A percentile compares a stretch with the other conserved stretches of the same genome.
Conservation (phyloP, 306 rosid genomes). For the Sophora flavescens region DNA sequence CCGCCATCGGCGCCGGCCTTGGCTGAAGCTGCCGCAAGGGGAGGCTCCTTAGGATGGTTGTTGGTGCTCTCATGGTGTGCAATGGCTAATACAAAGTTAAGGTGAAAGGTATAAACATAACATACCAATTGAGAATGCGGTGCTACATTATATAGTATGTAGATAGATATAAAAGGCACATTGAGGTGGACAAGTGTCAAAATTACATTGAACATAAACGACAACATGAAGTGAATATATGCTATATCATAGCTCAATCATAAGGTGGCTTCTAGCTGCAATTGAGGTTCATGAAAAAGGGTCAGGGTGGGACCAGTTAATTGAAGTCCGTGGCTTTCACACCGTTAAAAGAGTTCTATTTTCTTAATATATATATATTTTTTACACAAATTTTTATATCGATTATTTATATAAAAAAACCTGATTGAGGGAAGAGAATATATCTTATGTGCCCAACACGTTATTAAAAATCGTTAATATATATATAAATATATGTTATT, state of each 20-base stretch:
- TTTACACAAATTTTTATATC: too few species aligned
- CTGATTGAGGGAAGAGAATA: too few species aligned
- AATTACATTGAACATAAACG: slow-evolving; percentile 7
- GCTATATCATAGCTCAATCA: slow-evolving; percentile 8
- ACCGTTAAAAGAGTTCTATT: slow-evolving; percentile 10
- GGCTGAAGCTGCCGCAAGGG: slow-evolving; percentile 40
- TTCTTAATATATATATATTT: too few species aligned
- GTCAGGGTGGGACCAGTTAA: slow-evolving; percentile 11
- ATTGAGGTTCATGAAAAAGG: slow-evolving; percentile 29
- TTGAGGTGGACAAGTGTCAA: slow-evolving; percentile 35
- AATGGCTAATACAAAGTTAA: too few species aligned
- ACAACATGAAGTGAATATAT: neutral
- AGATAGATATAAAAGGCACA: slow-evolving; percentile 25
- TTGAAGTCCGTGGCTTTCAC: slow-evolving; percentile 27
- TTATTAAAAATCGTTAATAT: too few species aligned
- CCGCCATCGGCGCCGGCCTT: neutral
- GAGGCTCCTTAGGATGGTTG: slow-evolving; percentile 47
- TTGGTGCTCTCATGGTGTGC: slow-evolving; percentile 49
- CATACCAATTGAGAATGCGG: slow-evolving; percentile 35
- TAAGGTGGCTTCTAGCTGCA: slow-evolving; percentile 41
- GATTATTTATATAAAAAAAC: too few species aligned
- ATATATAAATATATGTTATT: too few species aligned
- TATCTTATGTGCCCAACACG: too few species aligned
- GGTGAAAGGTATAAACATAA: neutral
- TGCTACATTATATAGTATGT: neutral